A percentile compares a stretch with the other conserved stretches of the same genome.
Conservation (phyloP, 768 basidiomycete genomes). For the Fistulinella prunicolor region DNA sequence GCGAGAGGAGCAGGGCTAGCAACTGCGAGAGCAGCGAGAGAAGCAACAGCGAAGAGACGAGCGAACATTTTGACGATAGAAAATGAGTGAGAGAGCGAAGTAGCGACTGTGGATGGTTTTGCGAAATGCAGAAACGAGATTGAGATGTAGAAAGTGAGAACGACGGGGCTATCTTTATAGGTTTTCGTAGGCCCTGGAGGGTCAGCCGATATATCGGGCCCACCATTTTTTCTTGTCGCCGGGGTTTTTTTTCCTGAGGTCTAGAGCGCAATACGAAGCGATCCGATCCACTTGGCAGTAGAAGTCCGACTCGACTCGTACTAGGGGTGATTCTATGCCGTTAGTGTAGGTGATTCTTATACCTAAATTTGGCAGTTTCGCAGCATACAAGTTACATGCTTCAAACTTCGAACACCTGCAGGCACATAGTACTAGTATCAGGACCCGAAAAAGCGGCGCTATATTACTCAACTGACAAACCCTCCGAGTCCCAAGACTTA, state of each 20-base stretch:
- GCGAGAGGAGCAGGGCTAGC: conserved; percentile 2
- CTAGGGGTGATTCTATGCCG: conserved; percentile 8
- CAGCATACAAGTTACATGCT: too few relatives aligned
- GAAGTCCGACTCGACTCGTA: background rate
- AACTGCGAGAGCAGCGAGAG: conserved; percentile 14
- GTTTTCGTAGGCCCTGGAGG: background rate
- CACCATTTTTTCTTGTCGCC: conserved; percentile 3
- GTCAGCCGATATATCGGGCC: background rate
- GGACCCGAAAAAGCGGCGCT: too few relatives aligned
- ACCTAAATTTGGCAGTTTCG: background rate
- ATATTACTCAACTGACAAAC: too few relatives aligned
- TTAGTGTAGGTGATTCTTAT: background rate
- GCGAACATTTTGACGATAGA: conserved; percentile 14
- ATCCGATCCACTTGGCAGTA: conserved; percentile 3
- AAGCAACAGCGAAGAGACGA: conserved; percentile 14
- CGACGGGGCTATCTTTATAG: conserved; percentile 7
- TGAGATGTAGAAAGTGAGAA: background rate
- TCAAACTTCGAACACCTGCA: too few relatives aligned
- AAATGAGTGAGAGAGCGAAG: background rate
- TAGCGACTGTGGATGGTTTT: background rate
- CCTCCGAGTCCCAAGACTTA: too few relatives aligned
- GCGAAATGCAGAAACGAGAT: background rate
- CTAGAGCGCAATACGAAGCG: conserved; percentile 5
- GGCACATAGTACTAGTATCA: too few relatives aligned
- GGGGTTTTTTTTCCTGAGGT: background rate